phyloP scores from a whole-genome alignment of 805 yeast species.

The Komagataella mondaviorum region DNA sequence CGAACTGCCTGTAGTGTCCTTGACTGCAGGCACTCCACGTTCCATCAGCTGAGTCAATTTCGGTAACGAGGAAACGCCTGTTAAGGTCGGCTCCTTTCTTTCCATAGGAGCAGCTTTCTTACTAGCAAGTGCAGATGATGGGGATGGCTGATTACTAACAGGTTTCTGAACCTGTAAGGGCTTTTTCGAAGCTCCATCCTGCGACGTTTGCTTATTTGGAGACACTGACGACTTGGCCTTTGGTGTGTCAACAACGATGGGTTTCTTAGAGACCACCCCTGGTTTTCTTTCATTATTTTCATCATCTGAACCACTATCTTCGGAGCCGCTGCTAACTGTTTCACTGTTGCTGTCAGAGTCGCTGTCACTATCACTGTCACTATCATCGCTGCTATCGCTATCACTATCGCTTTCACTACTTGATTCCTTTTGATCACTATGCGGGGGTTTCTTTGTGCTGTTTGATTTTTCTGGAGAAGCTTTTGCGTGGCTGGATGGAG shows the following conservation, averaged over 20 bases:
- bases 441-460: not conserved
- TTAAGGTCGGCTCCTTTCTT: not conserved
- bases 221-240: not conserved
- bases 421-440: not conserved
- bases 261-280: not conserved
- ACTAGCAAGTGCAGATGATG: not conserved
- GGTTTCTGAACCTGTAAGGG: not conserved
- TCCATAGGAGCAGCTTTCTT: not conserved
- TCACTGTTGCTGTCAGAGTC: slow-evolving; percentile 1
- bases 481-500: not conserved
- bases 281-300: not conserved
- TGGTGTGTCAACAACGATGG: not conserved
- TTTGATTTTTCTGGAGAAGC: not conserved
- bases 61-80: slow-evolving; percentile 15
- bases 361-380: slow-evolving; percentile 1
- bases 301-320: not conserved
- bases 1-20: slow-evolving; percentile 20
- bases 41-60: slow-evolving; percentile 45
- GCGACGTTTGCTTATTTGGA: not conserved
- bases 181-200: not conserved
- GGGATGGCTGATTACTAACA: not conserved
- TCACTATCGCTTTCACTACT: slow-evolving; percentile 2
- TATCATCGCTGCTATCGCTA: slow-evolving; percentile 2
- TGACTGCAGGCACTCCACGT: slow-evolving; percentile 60
- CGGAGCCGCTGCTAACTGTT: not conserved